Base-by-base conservation (phyloP, 352 stramenopile genomes). In the Plasmopara viticola region DNA sequence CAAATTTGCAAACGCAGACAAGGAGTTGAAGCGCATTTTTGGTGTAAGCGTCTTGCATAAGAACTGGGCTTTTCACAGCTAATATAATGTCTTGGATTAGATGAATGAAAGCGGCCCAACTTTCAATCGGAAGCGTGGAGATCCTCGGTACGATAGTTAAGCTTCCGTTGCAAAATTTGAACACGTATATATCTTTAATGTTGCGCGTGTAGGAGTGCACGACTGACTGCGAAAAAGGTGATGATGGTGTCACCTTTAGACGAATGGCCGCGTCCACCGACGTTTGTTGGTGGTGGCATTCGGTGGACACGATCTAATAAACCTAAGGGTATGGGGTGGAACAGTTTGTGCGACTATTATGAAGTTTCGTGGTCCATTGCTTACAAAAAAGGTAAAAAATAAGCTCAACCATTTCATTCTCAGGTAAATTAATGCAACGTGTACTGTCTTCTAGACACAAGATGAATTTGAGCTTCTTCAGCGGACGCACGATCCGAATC, bases 11-110 rank as follows among this genome's bases (percentile, higher is more conserved):
- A 94, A 94, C 46, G 84, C 84, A 14, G 84, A 94, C 55, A 90
- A 86, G 57, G 84, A 94, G 63, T 92, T 94, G 84, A 92, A 90
- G 64, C 78, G 84, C 38, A 87, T 94, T 51, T 92, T 94, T 66
- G 81, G 81, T 17, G 83, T 94, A 54, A 14, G 70, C 48, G 5
- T 38, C 13, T 9, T 38, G 33, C 9, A 9, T 38, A 5, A 14
- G 33, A 4, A 5, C 33, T 14, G 13, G 9, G 13, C 33, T 38
- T 14, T 14, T 38, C 13, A 14, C 1, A n/a, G 13, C 0, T 1
- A 14, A 29, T 44, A 37, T 14, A 38, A 38, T 38, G 9, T 14
- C 13, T 1, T 38, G 9, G 9, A 60, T 17, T 48, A 92, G 82
- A 78, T 93, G 14, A 86, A 84, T 30, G 72, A 86, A 51, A 66